Evolutionary conservation across 305 asterid species (phyloP), one percentile per base, ranked within the genome.

Genomic region (Stenogyne calaminthoides): DNA sequence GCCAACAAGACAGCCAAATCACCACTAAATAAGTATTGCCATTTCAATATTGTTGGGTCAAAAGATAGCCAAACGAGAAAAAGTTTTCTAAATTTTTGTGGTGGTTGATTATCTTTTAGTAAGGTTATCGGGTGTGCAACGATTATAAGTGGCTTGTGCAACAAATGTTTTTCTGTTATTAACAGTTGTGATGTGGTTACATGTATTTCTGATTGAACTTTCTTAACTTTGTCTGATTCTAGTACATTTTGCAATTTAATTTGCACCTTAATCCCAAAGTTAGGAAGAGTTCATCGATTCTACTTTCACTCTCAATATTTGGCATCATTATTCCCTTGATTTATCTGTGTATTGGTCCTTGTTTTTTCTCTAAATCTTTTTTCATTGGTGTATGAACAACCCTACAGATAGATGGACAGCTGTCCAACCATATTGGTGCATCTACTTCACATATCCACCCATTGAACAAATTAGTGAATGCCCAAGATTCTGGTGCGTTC

Each of bases 401-500:
- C 12, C 71, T 63, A 47, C 73, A 83, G 90, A 69, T 60, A 19
- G 68, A 27, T 40, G 86, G 47, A 76, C 52, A 47, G 57, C 80
- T 59, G 5, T 36, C 49, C 12, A 22, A 65, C 46, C 22, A 65
- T 72, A 72, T 78, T 19, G 78, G 60, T 47, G 19, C 69, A 69
- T 71, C 84, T 15, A 52, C 73, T 51, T 51, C 67, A 32, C 62
- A 2, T 40, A 78, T 69, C 52, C 58, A 46, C 52, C 74, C 1
- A 58, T 81, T 59, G 65, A 80, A 75, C 56, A 72, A 75, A 73
- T 44, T 36, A 32, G 39, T 29, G 9, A 76, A 78, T 59, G 71
- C 65, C 71, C 84, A 77, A 64, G 84, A 86, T 76, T 67, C 83
- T 1, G 71, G 79, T 65, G 49, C 76, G 10, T 85, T 81, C 83